Conservation (phyloP, 2,329 filamentous ascomycete species). For the Aspergillus hiratsukae region DNA sequence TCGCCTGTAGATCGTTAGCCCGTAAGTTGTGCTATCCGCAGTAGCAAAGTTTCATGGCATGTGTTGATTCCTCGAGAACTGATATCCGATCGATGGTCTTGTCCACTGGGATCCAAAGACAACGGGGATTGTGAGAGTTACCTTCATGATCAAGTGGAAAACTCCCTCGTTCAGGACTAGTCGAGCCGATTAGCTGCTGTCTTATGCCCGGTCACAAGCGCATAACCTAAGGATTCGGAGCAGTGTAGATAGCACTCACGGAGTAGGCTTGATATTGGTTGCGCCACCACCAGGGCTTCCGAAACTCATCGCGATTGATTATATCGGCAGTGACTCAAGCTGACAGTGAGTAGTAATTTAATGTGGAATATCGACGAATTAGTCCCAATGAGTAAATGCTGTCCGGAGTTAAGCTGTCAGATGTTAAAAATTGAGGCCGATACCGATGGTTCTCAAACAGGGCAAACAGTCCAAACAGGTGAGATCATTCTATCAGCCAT, state of each 20-base stretch:
- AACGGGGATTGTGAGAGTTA: constrained; percentile 25
- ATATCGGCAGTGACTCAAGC: neutral
- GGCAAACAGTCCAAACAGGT: constrained; percentile 24
- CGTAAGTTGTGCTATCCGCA: neutral
- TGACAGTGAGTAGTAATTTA: neutral
- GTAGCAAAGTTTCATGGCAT: neutral
- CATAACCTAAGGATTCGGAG: neutral
- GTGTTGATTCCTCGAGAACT: neutral
- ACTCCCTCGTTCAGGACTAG: constrained; percentile 80
- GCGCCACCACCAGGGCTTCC: constrained; percentile 66
- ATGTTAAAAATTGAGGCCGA: constrained; percentile 6
- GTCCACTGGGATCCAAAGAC: neutral
- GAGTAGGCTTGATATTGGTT: constrained; percentile 62
- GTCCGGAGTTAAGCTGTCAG: neutral
- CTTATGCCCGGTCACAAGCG: neutral
- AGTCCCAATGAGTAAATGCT: neutral
- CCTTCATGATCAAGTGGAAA: constrained; percentile 96
- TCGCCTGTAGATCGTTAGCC: constrained; percentile 57
- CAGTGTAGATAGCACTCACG: constrained; percentile 48
- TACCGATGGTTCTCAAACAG: constrained; percentile 20
- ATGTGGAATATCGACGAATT: neutral
- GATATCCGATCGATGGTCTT: neutral
- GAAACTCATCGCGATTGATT: constrained; percentile 48
- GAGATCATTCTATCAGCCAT: neutral
- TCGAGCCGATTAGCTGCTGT: constrained; percentile 3